These are phyloP conservation scores for Saturnispora silvae DNA, from an alignment of 805 yeast species.

Conservation along the genomic window DNA sequence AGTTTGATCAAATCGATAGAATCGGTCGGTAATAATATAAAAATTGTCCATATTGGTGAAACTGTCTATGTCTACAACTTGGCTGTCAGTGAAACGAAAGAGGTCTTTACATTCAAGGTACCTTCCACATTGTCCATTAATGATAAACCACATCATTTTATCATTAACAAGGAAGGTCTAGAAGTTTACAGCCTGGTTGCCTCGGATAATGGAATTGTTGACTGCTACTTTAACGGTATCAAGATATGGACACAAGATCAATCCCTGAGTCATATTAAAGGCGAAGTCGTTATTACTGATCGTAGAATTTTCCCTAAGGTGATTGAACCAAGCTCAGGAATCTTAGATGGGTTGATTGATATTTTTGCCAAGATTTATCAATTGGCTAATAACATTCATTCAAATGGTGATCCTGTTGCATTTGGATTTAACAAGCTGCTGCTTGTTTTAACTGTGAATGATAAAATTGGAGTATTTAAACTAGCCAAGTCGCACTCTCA, in stretches of 20 bases:
- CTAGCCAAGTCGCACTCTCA: conserved; percentile 23
- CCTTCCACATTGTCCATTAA: conserved; percentile 17
- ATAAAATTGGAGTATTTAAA: conserved; percentile 35
- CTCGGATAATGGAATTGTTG: conserved; percentile 12
- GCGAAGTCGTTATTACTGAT: conserved; percentile 24
- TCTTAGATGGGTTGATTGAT: not conserved
- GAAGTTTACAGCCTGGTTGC: conserved; percentile 11
- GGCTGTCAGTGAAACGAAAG: conserved; percentile 1
- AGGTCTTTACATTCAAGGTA: conserved; percentile 1
- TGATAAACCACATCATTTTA: conserved; percentile 7
- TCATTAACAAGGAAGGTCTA: conserved; percentile 6
- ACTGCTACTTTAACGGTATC: conserved; percentile 17
- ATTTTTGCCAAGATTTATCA: not conserved
- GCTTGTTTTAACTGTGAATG: conserved; percentile 30
- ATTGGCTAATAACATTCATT: not conserved
- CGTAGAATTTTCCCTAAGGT: not conserved
- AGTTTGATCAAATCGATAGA: conserved; percentile 2
- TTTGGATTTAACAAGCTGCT: conserved; percentile 40
- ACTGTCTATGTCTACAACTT: conserved; percentile 15
- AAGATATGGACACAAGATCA: conserved; percentile 35
- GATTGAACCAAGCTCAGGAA: not conserved
- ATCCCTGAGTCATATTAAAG: conserved; percentile 29
- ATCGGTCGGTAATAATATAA: no score
- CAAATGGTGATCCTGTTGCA: conserved; percentile 11
- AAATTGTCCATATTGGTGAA: conserved; percentile 7